Conservation (phyloP, 2,329 filamentous ascomycete species). For the Magnaporthales sp. region DNA sequence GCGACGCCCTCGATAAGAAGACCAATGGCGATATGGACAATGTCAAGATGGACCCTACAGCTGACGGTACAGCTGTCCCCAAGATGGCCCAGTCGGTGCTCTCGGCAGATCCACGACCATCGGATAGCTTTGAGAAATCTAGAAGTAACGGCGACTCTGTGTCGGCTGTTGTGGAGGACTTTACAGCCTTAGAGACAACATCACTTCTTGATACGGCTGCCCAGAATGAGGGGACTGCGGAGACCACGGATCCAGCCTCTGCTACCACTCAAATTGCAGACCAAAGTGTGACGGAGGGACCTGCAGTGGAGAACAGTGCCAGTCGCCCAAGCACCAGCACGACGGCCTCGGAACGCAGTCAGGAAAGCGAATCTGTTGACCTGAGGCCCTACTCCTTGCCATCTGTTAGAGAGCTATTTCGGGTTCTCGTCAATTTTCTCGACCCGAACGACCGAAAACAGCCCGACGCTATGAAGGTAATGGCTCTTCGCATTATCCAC, state of each 20-base stretch:
- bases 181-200: not conserved
- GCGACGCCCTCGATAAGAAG: conserved; percentile 56
- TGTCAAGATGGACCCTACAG: conserved; percentile 76
- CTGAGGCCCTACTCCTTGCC: conserved; percentile 88
- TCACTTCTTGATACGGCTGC: not conserved
- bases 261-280: not conserved
- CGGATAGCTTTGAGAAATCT: conserved; percentile 32
- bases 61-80: conserved; percentile 43
- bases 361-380: conserved; percentile 36
- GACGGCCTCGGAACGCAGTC: conserved; percentile 13
- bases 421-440: conserved; percentile 85
- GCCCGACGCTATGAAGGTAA: conserved; percentile 91
- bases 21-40: conserved; percentile 62
- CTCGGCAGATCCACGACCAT: conserved; percentile 20
- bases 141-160: conserved; percentile 17
- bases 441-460: conserved; percentile 90
- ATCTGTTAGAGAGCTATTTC: conserved; percentile 88
- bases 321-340: conserved; percentile 11
- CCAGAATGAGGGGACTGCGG: conserved; percentile 6
- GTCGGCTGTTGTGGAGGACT: not conserved
- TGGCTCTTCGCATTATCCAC: conserved; percentile 94
- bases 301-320: conserved; percentile 7
- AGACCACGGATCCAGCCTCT: conserved; percentile 5
- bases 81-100: conserved; percentile 8
- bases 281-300: conserved; percentile 1